A percentile compares a stretch with the other conserved stretches of the same genome.
Evolutionary conservation across 495 filamentous ascomycete genomes (phyloP).

Genomic region (Penicillium herquei): DNA sequence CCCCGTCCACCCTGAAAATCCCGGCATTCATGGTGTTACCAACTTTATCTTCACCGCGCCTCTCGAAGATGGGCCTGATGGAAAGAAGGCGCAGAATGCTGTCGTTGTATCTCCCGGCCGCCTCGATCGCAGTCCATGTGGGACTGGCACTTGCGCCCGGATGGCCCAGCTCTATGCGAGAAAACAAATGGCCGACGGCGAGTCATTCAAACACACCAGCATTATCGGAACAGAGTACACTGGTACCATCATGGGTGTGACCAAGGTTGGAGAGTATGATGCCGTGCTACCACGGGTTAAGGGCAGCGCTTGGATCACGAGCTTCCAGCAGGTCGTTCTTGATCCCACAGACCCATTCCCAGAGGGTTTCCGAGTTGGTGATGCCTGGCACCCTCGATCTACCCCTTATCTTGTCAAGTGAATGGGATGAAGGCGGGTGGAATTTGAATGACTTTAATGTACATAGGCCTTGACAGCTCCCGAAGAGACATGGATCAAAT

Average conservation of each 20-base stretch:
- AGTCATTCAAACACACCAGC: constrained; percentile 30
- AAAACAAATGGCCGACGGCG: constrained; percentile 23
- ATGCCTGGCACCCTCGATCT: constrained; percentile 22
- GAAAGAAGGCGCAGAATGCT: constrained; percentile 26
- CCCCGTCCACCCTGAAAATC: constrained; percentile 35
- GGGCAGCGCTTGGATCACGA: constrained; percentile 35
- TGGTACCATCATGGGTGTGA: constrained; percentile 25
- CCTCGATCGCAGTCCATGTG: constrained; percentile 38
- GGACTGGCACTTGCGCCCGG: constrained; percentile 35
- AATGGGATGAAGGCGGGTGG: too few species aligned
- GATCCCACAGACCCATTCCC: constrained; percentile 34
- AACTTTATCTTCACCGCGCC: constrained; percentile 28
- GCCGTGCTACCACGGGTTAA: constrained; percentile 33
- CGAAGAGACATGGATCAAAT: too few species aligned
- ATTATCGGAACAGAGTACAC: constrained; percentile 32
- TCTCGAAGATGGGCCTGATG: constrained; percentile 11
- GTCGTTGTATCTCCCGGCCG: constrained; percentile 36
- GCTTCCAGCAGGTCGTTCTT: constrained; percentile 30
- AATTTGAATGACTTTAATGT: too few species aligned
- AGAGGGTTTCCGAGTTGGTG: constrained; percentile 29
- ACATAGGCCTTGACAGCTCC: too few species aligned
- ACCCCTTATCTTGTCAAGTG: too few species aligned
- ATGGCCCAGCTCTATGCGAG: constrained; percentile 32
- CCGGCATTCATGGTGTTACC: constrained; percentile 26
- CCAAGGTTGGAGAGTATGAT: constrained; percentile 26